These are phyloP conservation scores for Daldinia concentrica DNA, from an alignment of 495 filamentous ascomycete species.

Conservation along the genomic window DNA sequence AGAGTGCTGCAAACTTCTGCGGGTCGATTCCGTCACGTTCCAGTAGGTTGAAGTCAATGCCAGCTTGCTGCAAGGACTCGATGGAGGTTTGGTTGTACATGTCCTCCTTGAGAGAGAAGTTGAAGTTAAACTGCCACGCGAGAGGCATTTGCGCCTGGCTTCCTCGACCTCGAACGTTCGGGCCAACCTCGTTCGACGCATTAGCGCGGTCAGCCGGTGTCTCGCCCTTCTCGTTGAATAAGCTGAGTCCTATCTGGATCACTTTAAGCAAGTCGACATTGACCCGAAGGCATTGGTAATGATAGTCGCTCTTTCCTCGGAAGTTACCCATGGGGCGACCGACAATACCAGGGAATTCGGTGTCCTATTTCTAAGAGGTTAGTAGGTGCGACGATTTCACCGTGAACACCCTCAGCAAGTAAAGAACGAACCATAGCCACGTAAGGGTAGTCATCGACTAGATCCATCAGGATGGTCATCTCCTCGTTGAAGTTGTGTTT, in stretches of 20 bases:
- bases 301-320: slow-evolving; percentile 92
- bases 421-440: slow-evolving; percentile 83
- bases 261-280: slow-evolving; percentile 98
- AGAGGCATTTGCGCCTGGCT: slow-evolving; percentile 75
- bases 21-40: slow-evolving; percentile 93
- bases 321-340: slow-evolving; percentile 94
- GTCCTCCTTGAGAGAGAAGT: slow-evolving; percentile 90
- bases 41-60: slow-evolving; percentile 85
- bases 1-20: slow-evolving; percentile 82
- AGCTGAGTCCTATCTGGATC: slow-evolving; percentile 93
- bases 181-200: slow-evolving; percentile 59
- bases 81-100: slow-evolving; percentile 97
- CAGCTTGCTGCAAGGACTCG: slow-evolving; percentile 82
- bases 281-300: slow-evolving; percentile 96
- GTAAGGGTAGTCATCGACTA: slow-evolving; percentile 91
- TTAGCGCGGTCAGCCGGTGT: slow-evolving; percentile 72
- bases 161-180: slow-evolving; percentile 51
- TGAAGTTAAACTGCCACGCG: slow-evolving; percentile 99
- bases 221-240: slow-evolving; percentile 89
- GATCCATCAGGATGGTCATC: slow-evolving; percentile 77
- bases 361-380: slow-evolving; percentile 71
- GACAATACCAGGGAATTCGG: slow-evolving; percentile 96
- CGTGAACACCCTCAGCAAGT: neutral
- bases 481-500: slow-evolving; percentile 89
- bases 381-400: slow-evolving; percentile 26